Conservation (phyloP, 441 rosid genomes). For the Daphne laureola region DNA sequence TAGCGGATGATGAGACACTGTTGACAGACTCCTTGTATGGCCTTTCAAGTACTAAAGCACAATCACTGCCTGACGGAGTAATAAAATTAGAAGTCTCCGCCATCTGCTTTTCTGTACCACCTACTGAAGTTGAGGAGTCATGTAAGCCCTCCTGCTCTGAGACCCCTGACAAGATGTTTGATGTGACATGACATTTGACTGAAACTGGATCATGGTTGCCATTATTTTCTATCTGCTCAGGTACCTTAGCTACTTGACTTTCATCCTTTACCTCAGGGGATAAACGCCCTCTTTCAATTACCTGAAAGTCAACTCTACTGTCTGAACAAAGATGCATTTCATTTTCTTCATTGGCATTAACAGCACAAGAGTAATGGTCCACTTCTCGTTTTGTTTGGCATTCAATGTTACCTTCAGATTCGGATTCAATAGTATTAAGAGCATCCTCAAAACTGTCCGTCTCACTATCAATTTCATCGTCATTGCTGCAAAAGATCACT, state of each 20-base stretch:
- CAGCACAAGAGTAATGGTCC: conserved; percentile 22
- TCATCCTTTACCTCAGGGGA: conserved; percentile 17
- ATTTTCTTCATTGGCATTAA: conserved; percentile 11
- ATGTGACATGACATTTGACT: conserved; percentile 23
- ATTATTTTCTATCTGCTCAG: conserved; percentile 13
- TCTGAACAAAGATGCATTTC: neutral
- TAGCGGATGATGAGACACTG: conserved; percentile 22
- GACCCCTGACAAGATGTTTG: conserved; percentile 15
- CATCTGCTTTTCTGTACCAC: conserved; percentile 4
- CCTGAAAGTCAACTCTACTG: too few relatives aligned
- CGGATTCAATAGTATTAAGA: conserved; percentile 74
- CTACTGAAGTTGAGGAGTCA: conserved; percentile 7
- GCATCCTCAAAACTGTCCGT: conserved; percentile 77
- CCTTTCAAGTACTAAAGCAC: conserved; percentile 21
- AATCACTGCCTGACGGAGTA: conserved; percentile 19
- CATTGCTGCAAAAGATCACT: conserved; percentile 24
- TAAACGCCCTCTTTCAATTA: conserved; percentile 6
- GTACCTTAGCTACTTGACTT: conserved; percentile 19
- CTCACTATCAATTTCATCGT: conserved; percentile 70
- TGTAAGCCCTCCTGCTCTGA: conserved; percentile 18
- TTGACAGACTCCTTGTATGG: conserved; percentile 22
- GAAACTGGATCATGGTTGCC: conserved; percentile 20
- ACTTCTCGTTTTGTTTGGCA: conserved; percentile 42
- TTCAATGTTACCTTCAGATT: conserved; percentile 60
- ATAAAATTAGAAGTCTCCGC: conserved; percentile 24